Evolutionary conservation across 306 rosid species (phyloP), one percentile per base, ranked within the genome.

Genomic region (Rubus idaeus): DNA sequence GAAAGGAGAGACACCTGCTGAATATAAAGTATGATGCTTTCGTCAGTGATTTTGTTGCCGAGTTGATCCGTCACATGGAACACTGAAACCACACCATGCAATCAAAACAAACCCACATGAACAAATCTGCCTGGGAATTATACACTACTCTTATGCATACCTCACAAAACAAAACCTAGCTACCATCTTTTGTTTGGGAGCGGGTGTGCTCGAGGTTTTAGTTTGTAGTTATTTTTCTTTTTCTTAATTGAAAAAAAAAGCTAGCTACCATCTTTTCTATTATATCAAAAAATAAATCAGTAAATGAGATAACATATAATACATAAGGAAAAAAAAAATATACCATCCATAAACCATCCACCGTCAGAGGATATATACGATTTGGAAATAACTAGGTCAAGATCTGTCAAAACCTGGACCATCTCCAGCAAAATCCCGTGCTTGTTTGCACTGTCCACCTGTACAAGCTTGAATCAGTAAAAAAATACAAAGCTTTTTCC

Each of bases 361-460:
- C 99, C 98, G 55, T 92, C 97, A 1, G 99, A 96, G 46, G 97
- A 96, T 71, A 92, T 92, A 82, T 90, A 96, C 37, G 99, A 92
- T 83, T 89, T 96, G 60, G 96, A 89, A 77, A 96, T 96, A n/a
- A 86, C 81, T 18, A 96, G 98, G 69, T 91, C 96, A 65, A 96
- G 96, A 84, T 92, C 98, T 70, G 98, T 96, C 89, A 96, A 84
- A 77, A 86, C 96, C 76, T 92, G 99, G 73, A 92, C 99, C 99
- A 96, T 92, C 77, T 89, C 99, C 71, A 96, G 84, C 71, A 96
- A 81, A 86, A 96, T 91, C 79, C 99, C 98, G 39, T 89, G 80
- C 86, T 90, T 96, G 87, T 92, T 96, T 67, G 98, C 99, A 75
- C 99, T 96, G 76, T 92, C 99, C 10, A 96, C 98, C 99, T 92